Conservation (phyloP, 208 protist genomes). For the Crithidia brevicula region DNA sequence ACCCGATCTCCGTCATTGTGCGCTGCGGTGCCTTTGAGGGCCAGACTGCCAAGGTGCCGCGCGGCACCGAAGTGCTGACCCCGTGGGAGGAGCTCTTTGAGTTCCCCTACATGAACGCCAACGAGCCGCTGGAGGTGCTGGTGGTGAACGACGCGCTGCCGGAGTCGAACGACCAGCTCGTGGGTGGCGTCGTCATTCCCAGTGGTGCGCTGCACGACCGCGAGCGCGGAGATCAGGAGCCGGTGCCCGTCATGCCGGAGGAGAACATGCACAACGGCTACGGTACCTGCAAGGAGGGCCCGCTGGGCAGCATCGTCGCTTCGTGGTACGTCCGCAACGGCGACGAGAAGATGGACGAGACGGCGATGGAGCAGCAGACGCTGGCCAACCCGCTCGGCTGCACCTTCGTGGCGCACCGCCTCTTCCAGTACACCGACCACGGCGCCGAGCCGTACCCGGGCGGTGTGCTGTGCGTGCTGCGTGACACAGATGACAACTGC, state of each 20-base stretch:
- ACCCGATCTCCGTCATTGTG: conserved; percentile 83
- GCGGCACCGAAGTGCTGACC: conserved; percentile 61
- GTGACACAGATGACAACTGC: conserved; percentile 91
- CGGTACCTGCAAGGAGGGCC: conserved; percentile 65
- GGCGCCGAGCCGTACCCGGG: conserved; percentile 64
- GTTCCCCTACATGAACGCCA: conserved; percentile 86
- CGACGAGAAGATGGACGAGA: conserved; percentile 59
- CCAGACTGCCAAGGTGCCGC: conserved; percentile 81
- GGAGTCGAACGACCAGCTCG: conserved; percentile 57
- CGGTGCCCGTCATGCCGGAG: conserved; percentile 70
- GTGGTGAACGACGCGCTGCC: conserved; percentile 80
- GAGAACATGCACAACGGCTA: conserved; percentile 66
- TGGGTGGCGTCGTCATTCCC: conserved; percentile 78
- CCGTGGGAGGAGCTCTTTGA: conserved; percentile 92
- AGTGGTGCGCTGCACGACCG: conserved; percentile 69
- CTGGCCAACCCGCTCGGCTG: conserved; percentile 76
- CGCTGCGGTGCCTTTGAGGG: conserved; percentile 91
- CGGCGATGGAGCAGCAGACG: conserved; percentile 58
- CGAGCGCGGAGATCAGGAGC: conserved; percentile 73
- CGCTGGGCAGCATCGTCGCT: conserved; percentile 72
- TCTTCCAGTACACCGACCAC: conserved; percentile 93
- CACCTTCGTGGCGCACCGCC: conserved; percentile 75
- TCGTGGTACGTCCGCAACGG: conserved; percentile 86
- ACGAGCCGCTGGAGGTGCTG: conserved; percentile 80
- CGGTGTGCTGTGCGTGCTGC: conserved; percentile 85